Conservation (phyloP, 805 yeast genomes). For the Kuraishia ogatae region DNA sequence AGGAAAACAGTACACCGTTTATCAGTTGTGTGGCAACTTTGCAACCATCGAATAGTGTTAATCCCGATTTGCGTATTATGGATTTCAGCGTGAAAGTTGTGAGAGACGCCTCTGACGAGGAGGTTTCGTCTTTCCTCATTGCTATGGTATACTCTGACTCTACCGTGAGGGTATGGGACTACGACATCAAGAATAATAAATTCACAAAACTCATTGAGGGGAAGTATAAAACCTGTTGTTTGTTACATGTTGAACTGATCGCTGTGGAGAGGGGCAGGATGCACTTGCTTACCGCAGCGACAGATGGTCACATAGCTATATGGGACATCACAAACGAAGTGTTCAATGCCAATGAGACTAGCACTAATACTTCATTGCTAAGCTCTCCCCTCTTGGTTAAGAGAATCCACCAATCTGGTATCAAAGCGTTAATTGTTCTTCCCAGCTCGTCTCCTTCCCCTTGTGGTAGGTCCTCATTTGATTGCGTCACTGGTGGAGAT, state of each 20-base stretch:
- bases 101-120: constrained; percentile 12
- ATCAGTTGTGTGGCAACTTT: constrained; percentile 43
- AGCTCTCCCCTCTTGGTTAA: constrained; percentile 28
- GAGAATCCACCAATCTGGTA: constrained; percentile 77
- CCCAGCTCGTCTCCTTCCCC: not conserved
- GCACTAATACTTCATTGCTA: constrained; percentile 5
- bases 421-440: constrained; percentile 43
- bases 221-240: constrained; percentile 65
- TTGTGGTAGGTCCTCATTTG: constrained; percentile 2
- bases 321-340: constrained; percentile 40
- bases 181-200: constrained; percentile 22
- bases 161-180: constrained; percentile 55
- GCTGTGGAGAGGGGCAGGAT: constrained; percentile 6
- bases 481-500: constrained; percentile 80
- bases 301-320: constrained; percentile 71
- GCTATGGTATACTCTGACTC: constrained; percentile 85
- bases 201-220: constrained; percentile 40
- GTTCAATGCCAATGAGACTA: not conserved
- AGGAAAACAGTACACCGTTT: constrained; percentile 28
- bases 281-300: constrained; percentile 50
- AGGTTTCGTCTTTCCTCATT: constrained; percentile 37
- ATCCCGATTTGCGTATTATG: constrained; percentile 88
- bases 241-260: constrained; percentile 52
- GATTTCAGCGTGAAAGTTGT: constrained; percentile 53
- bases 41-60: constrained; percentile 39